Evolutionary conservation across 164 flowering plant species (phyloP), one percentile per base, ranked within the genome.

Genomic region (Liriodendron chinense): DNA sequence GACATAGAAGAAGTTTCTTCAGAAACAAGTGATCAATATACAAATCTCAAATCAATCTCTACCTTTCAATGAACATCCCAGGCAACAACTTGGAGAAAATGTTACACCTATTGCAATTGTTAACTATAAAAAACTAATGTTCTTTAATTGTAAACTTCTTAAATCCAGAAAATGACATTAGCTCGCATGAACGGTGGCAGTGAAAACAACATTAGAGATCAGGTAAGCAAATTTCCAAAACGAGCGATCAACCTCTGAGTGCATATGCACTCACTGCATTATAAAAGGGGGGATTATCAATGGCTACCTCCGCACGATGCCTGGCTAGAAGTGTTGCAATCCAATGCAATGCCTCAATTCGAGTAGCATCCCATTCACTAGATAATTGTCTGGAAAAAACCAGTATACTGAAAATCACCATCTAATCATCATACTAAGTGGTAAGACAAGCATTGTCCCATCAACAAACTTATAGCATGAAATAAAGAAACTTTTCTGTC

Each of bases 341-440:
- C 99, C 99, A 96, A 64, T 89, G 90, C 83, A 96, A 79, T 65
- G 98, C 91, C 81, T 96, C 99, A 72, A 94, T 89, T 68, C 98
- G 85, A 72, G 99, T 94, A 26, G 92, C 94, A 83, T 96, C 99
- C 89, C 88, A 86, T 78, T 91, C 97, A 79, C 88, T 90, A 62
- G 90, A 85, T 73, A 96, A 80, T 80, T 96, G 89, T 79, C 99
- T 96, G 87, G 47, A 53, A 74, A 26, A 69, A 48, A 70, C 23
- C 6, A 65, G 12, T 78, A 67, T 14, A 48, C 47, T 34, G 75
- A 56, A 12, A 61, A 76, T 71, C 67, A 81, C 70, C 13, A 68
- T 69, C 24, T 7, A 64, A 64, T 56, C 68, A 71, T 26, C 24
- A 28, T 69, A 48, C 78, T 62, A 67, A 24, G 25, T 43, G 53